phyloP scores from a whole-genome alignment of 345 rosid genomes.

The Populus davidiana region DNA sequence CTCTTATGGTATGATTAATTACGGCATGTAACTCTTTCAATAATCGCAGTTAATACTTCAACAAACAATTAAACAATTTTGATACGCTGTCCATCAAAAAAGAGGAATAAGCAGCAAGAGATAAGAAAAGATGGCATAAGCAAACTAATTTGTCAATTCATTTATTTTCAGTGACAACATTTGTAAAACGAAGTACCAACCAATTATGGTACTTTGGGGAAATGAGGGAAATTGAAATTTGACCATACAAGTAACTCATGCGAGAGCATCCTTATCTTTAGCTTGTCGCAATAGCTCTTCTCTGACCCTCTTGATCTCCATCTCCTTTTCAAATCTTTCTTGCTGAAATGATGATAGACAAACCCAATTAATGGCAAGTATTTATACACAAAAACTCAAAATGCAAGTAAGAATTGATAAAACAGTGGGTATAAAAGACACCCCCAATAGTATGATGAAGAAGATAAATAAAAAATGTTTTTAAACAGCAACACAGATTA shows the following conservation, averaged over 20 bases:
- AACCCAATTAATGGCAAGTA: background rate
- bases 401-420: background rate
- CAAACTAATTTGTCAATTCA: constrained; percentile 6
- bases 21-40: background rate
- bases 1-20: background rate
- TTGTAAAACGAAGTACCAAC: background rate
- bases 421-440: background rate
- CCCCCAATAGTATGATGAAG: background rate
- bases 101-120: background rate
- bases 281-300: constrained; percentile 49
- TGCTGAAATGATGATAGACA: constrained; percentile 28
- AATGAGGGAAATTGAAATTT: background rate
- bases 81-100: background rate
- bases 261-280: constrained; percentile 45
- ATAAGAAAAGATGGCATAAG: background rate
- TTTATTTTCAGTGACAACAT: background rate
- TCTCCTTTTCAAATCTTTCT: constrained; percentile 61
- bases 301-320: constrained; percentile 52
- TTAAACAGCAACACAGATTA: background rate
- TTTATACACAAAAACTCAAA: background rate
- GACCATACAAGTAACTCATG: constrained; percentile 18
- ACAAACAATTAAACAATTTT: background rate
- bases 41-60: background rate
- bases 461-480: background rate
- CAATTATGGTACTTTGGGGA: background rate